phyloP scores from a whole-genome alignment of 2,329 filamentous ascomycete genomes.

The Daldinia sp. region DNA sequence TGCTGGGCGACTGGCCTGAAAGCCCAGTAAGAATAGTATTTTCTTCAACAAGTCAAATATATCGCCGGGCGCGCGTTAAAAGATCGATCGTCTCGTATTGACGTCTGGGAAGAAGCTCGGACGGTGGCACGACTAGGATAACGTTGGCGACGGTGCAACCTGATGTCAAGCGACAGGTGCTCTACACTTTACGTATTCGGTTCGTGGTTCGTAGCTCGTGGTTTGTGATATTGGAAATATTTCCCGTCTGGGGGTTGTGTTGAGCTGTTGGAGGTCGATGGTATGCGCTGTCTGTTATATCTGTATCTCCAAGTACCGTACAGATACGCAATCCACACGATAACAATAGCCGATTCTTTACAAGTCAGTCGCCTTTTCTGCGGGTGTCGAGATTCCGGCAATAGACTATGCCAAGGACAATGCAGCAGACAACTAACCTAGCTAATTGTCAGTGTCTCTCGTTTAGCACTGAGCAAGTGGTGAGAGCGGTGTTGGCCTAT shows the following conservation, averaged over 20 bases:
- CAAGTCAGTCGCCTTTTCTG: constrained; percentile 21
- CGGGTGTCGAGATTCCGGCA: constrained; percentile 29
- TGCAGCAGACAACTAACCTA: constrained; percentile 17
- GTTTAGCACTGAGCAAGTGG: constrained; percentile 16
- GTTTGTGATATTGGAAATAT: constrained; percentile 24
- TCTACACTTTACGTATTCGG: constrained; percentile 27
- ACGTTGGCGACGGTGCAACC: constrained; percentile 27
- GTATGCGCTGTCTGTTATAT: constrained; percentile 32
- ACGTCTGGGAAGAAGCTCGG: constrained; percentile 17
- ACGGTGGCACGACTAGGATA: constrained; percentile 23
- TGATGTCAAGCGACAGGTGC: constrained; percentile 26
- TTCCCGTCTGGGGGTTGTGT: constrained; percentile 26
- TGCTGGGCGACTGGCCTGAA: constrained; percentile 40
- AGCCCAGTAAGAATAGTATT: constrained; percentile 10
- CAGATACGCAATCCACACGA: constrained; percentile 32
- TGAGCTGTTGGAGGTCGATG: constrained; percentile 22
- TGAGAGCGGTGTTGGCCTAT: constrained; percentile 29
- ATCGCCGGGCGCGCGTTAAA: constrained; percentile 29
- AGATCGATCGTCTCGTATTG: constrained; percentile 14
- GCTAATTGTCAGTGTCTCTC: constrained; percentile 1
- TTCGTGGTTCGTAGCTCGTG: constrained; percentile 26
- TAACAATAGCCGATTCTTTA: constrained; percentile 27
- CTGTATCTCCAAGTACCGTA: constrained; percentile 25
- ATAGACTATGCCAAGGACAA: constrained; percentile 27
- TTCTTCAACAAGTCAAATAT: constrained; percentile 18